A percentile compares a stretch with the other conserved stretches of the same genome.
Conservation (phyloP, 2,329 filamentous ascomycete genomes). For the Rutstroemia sp. region DNA sequence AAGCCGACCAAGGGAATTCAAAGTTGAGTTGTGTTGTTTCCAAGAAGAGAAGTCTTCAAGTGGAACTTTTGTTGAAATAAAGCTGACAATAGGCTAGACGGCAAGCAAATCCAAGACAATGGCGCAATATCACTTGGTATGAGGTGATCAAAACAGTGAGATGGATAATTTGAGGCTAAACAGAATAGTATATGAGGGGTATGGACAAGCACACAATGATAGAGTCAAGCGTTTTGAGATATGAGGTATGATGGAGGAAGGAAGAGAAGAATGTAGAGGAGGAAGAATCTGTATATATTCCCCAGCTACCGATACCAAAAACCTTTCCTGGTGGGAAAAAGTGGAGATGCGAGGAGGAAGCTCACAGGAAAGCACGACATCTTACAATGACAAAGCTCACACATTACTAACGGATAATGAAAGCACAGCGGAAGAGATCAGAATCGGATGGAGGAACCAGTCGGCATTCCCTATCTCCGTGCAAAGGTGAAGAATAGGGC, state of each 20-base stretch:
- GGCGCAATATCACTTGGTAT: constrained; percentile 4
- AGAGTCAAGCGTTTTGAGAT: neutral
- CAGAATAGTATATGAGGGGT: neutral
- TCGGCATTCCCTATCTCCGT: too few species aligned
- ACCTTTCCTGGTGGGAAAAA: neutral
- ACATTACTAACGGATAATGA: neutral
- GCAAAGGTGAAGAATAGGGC: too few species aligned
- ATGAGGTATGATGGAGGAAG: neutral
- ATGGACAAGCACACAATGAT: neutral
- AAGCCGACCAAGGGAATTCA: too few species aligned
- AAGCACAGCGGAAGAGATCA: neutral
- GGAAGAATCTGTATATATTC: constrained; percentile 3
- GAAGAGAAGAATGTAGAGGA: neutral
- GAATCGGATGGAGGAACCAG: neutral
- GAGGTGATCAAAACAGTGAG: constrained; percentile 1
- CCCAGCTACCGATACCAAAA: neutral
- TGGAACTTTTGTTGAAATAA: neutral
- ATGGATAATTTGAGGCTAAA: neutral
- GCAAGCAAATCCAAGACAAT: neutral
- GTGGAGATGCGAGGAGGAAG: neutral
- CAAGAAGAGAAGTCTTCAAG: neutral
- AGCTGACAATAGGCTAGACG: neutral
- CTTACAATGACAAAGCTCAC: neutral
- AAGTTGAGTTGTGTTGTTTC: neutral
- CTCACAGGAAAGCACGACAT: constrained; percentile 8